A percentile compares a stretch with the other conserved stretches of the same genome.
Evolutionary conservation across 2,329 filamentous ascomycete genomes (phyloP).

Genomic region (Epichloe bromicola): DNA sequence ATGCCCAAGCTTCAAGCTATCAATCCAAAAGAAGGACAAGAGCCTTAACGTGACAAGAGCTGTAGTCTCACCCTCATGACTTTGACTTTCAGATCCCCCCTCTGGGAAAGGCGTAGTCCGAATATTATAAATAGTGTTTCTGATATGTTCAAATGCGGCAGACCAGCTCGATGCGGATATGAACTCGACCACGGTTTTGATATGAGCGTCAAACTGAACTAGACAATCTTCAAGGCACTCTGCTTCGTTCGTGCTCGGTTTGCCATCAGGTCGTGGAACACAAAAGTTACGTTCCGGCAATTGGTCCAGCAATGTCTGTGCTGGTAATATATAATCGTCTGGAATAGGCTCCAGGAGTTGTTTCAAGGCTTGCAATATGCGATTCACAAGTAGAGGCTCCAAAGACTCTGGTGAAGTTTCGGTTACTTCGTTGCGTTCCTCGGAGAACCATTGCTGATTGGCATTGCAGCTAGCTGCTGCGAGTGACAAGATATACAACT

Average conservation of each 20-base stretch:
- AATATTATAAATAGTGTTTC: constrained; percentile 36
- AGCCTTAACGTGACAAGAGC: constrained; percentile 44
- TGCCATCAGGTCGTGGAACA: constrained; percentile 18
- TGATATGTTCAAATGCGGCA: constrained; percentile 45
- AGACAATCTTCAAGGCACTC: constrained; percentile 22
- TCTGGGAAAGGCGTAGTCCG: constrained; percentile 30
- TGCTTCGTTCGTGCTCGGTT: constrained; percentile 9
- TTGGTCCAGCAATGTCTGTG: constrained; percentile 45
- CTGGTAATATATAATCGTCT: constrained; percentile 42
- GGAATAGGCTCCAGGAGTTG: constrained; percentile 44
- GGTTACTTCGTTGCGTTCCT: constrained; percentile 9
- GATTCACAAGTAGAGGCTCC: constrained; percentile 36
- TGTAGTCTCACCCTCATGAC: constrained; percentile 37
- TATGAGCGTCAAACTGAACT: constrained; percentile 38
- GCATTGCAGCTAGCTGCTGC: constrained; percentile 52
- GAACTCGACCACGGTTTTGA: constrained; percentile 48
- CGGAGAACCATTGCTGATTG: constrained; percentile 34
- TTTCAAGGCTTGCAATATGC: constrained; percentile 43
- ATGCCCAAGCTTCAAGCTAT: constrained; percentile 45
- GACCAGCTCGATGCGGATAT: constrained; percentile 52
- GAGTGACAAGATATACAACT: constrained; percentile 50
- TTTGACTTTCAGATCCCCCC: constrained; percentile 20
- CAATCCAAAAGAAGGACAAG: constrained; percentile 52
- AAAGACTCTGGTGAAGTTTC: constrained; percentile 26
- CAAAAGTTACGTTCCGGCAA: constrained; percentile 24